Evolutionary conservation across 306 rosid species (phyloP).

Genomic region (Rosa persica): DNA sequence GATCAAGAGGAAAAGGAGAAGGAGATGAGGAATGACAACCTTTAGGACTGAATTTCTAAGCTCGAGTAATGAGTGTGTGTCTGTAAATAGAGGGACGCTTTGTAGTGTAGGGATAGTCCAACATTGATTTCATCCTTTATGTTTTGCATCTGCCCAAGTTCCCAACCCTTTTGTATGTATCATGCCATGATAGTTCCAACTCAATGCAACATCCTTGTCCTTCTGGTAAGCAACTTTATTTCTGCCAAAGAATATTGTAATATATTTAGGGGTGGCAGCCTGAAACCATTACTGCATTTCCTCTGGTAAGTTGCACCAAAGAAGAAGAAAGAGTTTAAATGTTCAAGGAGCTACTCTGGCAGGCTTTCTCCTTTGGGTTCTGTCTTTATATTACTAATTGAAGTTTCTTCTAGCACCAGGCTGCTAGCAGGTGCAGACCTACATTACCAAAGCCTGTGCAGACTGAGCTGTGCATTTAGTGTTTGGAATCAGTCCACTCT

Average conservation of each 20-base stretch:
- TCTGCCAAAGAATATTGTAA: not conserved
- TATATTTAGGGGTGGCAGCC: not conserved
- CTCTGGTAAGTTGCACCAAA: not conserved
- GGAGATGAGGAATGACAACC: not conserved
- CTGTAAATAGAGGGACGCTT: not conserved
- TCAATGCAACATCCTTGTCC: slow-evolving; percentile 7
- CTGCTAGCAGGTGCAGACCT: not conserved
- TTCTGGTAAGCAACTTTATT: not conserved
- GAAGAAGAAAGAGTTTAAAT: not conserved
- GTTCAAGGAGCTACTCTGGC: not conserved
- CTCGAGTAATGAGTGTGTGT: not conserved
- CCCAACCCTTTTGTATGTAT: not conserved
- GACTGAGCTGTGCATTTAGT: not conserved
- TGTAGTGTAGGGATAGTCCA: not conserved
- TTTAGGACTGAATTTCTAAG: not conserved
- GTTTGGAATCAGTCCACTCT: not conserved
- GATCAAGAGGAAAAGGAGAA: not conserved
- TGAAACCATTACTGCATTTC: not conserved
- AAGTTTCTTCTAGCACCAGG: not conserved
- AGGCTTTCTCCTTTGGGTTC: not conserved
- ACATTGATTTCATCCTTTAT: slow-evolving; percentile 3
- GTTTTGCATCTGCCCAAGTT: not conserved
- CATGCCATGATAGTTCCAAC: not conserved
- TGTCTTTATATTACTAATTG: not conserved
- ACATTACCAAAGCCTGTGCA: not conserved